These are phyloP conservation scores for Pythium chondricola DNA, from an alignment of 352 stramenopile genomes.

Conservation along the genomic window DNA sequence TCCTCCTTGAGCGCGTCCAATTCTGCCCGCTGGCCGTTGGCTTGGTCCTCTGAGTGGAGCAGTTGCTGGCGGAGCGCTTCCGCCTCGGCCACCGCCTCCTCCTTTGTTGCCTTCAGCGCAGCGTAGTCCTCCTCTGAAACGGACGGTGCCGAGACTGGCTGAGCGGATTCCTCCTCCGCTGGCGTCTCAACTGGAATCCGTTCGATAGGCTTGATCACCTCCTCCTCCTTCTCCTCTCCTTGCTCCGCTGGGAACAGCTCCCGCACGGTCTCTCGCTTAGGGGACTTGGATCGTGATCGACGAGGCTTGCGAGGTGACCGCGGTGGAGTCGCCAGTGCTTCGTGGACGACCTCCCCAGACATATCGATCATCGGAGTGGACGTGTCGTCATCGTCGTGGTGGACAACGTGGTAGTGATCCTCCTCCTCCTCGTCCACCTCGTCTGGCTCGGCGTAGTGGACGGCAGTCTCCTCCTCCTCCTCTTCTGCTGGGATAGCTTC, in stretches of 20 bases:
- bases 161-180: background rate
- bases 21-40: conserved; percentile 30
- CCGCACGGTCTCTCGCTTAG: background rate
- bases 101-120: conserved; percentile 36
- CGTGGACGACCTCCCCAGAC: conserved; percentile 17
- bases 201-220: conserved; percentile 5
- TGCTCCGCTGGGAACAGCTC: conserved; percentile 13
- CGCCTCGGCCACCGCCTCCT: conserved; percentile 33
- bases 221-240: background rate
- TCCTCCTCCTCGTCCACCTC: conserved; percentile 2
- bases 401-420: background rate
- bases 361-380: conserved; percentile 7
- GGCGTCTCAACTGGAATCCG: background rate
- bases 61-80: conserved; percentile 32
- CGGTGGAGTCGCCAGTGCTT: conserved; percentile 7
- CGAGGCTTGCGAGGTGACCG: conserved; percentile 2
- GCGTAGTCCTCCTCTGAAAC: conserved; percentile 1
- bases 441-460: background rate
- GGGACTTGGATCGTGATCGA: background rate
- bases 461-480: background rate
- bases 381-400: background rate
- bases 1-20: conserved; percentile 30
- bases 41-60: conserved; percentile 11
- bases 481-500: conserved; percentile 8
- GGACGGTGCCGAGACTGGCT: background rate